Conservation (phyloP, 768 basidiomycete species). For the Serpula lacrymans region DNA sequence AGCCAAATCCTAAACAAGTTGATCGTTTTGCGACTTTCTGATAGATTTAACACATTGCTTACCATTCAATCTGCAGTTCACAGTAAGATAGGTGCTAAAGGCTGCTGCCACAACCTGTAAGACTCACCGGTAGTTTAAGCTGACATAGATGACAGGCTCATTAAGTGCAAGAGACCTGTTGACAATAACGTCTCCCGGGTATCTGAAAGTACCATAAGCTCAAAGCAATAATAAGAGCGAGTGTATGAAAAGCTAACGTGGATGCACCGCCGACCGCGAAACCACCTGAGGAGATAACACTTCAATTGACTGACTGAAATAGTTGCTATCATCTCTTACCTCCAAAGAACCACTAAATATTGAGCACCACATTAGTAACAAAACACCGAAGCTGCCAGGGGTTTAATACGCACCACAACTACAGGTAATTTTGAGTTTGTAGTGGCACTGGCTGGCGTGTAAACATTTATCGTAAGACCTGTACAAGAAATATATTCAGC, state of each 20-base stretch:
- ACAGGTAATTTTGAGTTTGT: slow-evolving; percentile 8
- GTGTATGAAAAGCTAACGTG: slow-evolving; percentile 5
- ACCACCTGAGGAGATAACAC: slow-evolving; percentile 13
- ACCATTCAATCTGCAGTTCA: too few relatives aligned
- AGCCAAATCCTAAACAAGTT: slow-evolving; percentile 19
- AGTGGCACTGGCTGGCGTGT: slow-evolving; percentile 3
- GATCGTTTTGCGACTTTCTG: neutral
- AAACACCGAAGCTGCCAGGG: too few relatives aligned
- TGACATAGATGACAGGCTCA: slow-evolving; percentile 17
- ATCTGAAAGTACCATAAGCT: slow-evolving; percentile 21
- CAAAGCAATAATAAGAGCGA: too few relatives aligned
- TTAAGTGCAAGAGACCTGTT: slow-evolving; percentile 15
- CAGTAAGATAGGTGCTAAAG: too few relatives aligned
- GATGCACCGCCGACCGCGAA: slow-evolving; percentile 8
- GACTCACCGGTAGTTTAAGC: slow-evolving; percentile 15
- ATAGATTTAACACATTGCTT: too few relatives aligned
- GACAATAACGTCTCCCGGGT: slow-evolving; percentile 32
- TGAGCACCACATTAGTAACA: neutral
- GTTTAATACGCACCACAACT: slow-evolving; percentile 10
- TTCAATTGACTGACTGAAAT: neutral
- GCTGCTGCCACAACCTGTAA: too few relatives aligned
- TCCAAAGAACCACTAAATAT: slow-evolving; percentile 11
- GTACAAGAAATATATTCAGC: slow-evolving; percentile 11
- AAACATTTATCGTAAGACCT: slow-evolving; percentile 11
- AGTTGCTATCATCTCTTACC: slow-evolving; percentile 11